Base-by-base conservation (phyloP, 2,329 filamentous ascomycete species). In the Tolypocladium tundrense region DNA sequence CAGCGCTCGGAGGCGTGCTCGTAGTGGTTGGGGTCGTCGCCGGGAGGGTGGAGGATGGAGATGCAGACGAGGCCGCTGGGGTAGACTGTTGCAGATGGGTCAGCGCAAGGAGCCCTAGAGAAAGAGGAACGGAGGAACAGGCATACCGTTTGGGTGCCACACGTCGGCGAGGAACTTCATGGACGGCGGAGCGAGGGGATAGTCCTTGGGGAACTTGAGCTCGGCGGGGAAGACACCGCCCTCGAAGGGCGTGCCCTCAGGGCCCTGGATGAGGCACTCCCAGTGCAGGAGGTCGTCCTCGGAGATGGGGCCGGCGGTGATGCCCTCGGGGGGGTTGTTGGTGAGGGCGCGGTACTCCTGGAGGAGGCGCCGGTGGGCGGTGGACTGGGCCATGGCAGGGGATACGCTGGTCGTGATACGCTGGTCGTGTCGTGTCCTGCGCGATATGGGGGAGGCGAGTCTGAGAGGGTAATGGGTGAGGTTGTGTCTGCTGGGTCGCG, bases 21-120 rank as follows among this genome's bases (percentile, higher is more conserved):
- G 81, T 97, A 97, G 78, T 96, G 92, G 77, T 97, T 97, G 57
- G 94, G 94, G 74, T 97, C 93, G 75, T 97, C 93, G 67, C 94
- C 93, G 3, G 93, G 93, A 3, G 93, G 88, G 74, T 97, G 93
- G 2, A 97, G 86, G 76, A 97, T 97, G n/a, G 90, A 96, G 69
- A 97, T 97, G 77, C 93, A 97, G 66, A 97, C 94, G 21, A 93
- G 83, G 62, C 93, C 93, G 70, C 88, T 93, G 19, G 88, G 83
- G 72, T 97, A 97, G 56, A 97, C 92, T 96, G 63, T 35, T 35
- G 24, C 48, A 10, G 19, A 13, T 14, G 10, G 19, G 31, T 52
- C 3, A 52, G 10, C 19, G 19, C 5, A n/a, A 1, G 19, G 2
- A 10, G 11, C 5, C 21, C 19, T 7, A 3, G 10, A 51, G 16